Conservation (phyloP, 2,329 filamentous ascomycete genomes). For the Fusarium sp. region DNA sequence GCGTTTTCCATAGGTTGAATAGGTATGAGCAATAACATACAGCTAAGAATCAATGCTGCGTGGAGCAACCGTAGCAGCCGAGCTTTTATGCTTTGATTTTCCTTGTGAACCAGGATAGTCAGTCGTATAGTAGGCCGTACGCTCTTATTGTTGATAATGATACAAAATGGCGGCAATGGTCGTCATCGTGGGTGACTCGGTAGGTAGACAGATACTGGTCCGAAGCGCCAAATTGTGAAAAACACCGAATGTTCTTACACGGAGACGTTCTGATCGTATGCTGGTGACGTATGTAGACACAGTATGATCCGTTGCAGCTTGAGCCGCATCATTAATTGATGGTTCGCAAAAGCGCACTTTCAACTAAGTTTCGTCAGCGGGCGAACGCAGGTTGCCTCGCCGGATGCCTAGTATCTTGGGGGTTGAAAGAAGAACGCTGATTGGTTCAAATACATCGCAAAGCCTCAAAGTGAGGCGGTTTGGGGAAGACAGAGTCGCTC, state of each 20-base stretch:
- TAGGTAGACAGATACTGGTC: background rate
- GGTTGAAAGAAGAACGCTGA: conserved; percentile 26
- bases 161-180: background rate
- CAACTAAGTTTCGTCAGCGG: background rate
- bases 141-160: background rate
- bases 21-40: background rate
- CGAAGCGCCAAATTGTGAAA: background rate
- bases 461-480: conserved; percentile 32
- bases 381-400: conserved; percentile 28
- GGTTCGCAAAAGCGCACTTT: conserved; percentile 22
- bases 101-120: background rate
- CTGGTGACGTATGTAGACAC: background rate
- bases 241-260: background rate
- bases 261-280: background rate
- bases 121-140: background rate
- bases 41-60: background rate
- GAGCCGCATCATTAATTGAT: conserved; percentile 20
- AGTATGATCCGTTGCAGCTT: background rate
- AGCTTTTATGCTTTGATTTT: background rate
- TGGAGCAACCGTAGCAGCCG: background rate
- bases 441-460: conserved; percentile 16
- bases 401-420: conserved; percentile 23
- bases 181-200: background rate
- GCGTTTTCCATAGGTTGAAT: background rate
- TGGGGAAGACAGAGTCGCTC: conserved; percentile 5